A percentile compares a stretch with the other conserved stretches of the same genome.
Evolutionary conservation across 495 filamentous ascomycete genomes (phyloP).

Genomic region (Penicillium ucsense): DNA sequence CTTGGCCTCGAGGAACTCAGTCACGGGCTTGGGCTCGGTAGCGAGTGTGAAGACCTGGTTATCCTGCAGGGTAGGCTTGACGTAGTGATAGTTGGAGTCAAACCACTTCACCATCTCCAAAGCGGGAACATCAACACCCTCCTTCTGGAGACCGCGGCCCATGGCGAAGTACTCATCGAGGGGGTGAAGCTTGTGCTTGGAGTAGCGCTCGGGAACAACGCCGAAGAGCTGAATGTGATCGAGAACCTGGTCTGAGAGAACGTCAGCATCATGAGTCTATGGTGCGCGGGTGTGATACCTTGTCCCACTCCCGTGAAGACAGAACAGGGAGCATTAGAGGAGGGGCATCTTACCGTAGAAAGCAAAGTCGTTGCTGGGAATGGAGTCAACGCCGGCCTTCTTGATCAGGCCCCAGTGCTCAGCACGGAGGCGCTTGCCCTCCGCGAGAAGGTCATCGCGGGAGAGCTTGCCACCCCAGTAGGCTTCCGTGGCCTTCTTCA

Average conservation of each 20-base stretch:
- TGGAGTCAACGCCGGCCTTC: slow-evolving; percentile 89
- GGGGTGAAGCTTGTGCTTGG: slow-evolving; percentile 68
- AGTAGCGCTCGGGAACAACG: slow-evolving; percentile 84
- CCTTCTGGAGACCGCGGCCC: slow-evolving; percentile 94
- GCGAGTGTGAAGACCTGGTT: slow-evolving; percentile 89
- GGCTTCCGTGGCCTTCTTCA: slow-evolving; percentile 98
- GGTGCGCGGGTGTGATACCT: no score
- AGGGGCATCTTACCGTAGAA: slow-evolving; percentile 52
- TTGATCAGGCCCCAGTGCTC: slow-evolving; percentile 99
- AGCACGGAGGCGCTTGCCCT: slow-evolving; percentile 91
- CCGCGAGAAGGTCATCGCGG: slow-evolving; percentile 73
- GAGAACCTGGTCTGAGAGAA: slow-evolving; percentile 63
- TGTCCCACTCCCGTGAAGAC: no score
- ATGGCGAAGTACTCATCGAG: slow-evolving; percentile 98
- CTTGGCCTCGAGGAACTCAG: slow-evolving; percentile 93
- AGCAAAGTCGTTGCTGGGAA: slow-evolving; percentile 98
- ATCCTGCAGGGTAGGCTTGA: slow-evolving; percentile 95
- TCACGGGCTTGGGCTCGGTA: slow-evolving; percentile 81
- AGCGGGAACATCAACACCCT: slow-evolving; percentile 74
- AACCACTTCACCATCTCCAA: slow-evolving; percentile 99
- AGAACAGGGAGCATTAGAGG: neutral
- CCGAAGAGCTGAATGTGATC: slow-evolving; percentile 98
- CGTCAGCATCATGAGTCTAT: neutral
- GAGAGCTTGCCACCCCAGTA: slow-evolving; percentile 95
- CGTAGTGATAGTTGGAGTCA: slow-evolving; percentile 99